Percentiles rank a stretch among this genome's conserved stretches.
phyloP scores from a whole-genome alignment of 2,329 filamentous ascomycete species.

The Grosmannia clavigera region DNA sequence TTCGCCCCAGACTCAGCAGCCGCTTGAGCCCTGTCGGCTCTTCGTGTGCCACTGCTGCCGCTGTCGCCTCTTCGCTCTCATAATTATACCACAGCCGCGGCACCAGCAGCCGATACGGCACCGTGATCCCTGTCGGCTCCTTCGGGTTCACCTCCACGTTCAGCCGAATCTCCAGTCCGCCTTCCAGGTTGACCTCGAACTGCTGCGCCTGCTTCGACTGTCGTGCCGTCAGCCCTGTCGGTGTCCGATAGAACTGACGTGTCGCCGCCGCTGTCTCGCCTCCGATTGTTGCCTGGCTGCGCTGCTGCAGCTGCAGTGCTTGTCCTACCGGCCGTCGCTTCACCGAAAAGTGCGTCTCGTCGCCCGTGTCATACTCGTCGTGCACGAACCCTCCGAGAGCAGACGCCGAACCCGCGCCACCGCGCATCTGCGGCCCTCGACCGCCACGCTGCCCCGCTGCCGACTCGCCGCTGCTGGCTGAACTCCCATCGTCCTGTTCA shows the following conservation, averaged over 20 bases:
- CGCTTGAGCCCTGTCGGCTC: conserved; percentile 29
- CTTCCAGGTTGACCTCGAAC: conserved; percentile 61
- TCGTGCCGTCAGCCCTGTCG: conserved; percentile 55
- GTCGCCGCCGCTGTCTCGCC: not conserved
- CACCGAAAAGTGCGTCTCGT: conserved; percentile 45
- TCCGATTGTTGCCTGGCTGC: not conserved
- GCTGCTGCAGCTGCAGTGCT: conserved; percentile 3
- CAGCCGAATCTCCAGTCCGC: conserved; percentile 73
- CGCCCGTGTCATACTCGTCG: conserved; percentile 40
- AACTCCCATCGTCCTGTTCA: conserved; percentile 14
- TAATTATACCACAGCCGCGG: conserved; percentile 59
- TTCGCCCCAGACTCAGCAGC: conserved; percentile 26
- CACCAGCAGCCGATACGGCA: conserved; percentile 75
- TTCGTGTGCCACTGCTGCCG: conserved; percentile 4
- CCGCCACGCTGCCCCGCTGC: conserved; percentile 7
- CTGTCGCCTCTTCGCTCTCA: conserved; percentile 26
- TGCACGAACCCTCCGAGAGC: conserved; percentile 20
- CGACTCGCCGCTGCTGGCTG: conserved; percentile 12
- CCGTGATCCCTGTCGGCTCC: conserved; percentile 79
- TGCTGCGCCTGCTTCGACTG: conserved; percentile 41
- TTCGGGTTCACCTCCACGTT: conserved; percentile 80
- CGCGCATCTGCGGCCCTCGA: conserved; percentile 7
- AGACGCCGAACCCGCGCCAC: conserved; percentile 10
- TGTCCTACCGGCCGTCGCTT: conserved; percentile 16
- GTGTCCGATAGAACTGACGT: conserved; percentile 50